These are phyloP conservation scores for Prosopis cineraria DNA, from an alignment of 306 rosid genomes.

Conservation along the genomic window DNA sequence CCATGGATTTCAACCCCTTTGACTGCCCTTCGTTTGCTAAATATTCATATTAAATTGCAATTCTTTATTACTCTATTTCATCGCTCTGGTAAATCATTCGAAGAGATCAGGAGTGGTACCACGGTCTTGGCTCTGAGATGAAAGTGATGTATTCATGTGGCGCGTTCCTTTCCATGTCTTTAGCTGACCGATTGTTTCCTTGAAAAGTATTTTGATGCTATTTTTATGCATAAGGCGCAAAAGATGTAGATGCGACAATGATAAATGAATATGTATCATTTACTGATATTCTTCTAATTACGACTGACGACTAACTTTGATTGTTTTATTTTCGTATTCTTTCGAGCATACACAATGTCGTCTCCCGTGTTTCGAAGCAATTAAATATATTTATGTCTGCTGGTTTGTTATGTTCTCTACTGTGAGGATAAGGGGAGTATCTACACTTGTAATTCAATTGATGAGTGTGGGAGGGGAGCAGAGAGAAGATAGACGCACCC, in stretches of 20 bases:
- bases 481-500: not conserved
- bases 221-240: not conserved
- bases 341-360: not conserved
- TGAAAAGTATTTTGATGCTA: not conserved
- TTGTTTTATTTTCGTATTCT: not conserved
- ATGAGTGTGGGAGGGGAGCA: not conserved
- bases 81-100: not conserved
- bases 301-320: not conserved
- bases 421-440: not conserved
- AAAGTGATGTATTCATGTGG: not conserved
- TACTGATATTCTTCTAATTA: not conserved
- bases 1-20: not conserved
- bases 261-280: not conserved
- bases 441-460: not conserved
- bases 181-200: not conserved
- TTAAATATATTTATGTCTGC: not conserved
- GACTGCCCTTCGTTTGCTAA: not conserved
- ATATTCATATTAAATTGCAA: not conserved
- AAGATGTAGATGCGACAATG: not conserved
- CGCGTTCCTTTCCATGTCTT: not conserved
- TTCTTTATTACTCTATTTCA: not conserved
- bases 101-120: not conserved
- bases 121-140: not conserved
- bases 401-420: not conserved
- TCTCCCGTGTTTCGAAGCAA: not conserved